A percentile compares a stretch with the other conserved stretches of the same genome.
Conservation (phyloP, 805 yeast genomes). For the Pichia eremophila region DNA sequence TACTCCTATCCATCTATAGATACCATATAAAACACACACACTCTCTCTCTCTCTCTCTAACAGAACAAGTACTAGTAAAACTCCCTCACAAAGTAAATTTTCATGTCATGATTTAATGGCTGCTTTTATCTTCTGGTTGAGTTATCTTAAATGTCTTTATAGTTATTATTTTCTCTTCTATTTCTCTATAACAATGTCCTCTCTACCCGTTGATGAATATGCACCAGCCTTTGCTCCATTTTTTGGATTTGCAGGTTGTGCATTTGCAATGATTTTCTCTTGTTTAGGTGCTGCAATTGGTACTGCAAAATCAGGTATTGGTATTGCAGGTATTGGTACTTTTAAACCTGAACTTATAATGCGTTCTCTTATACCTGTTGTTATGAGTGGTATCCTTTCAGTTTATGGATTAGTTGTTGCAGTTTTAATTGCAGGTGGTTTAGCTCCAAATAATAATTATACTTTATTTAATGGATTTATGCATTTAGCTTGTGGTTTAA, state of each 20-base stretch:
- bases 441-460: constrained; percentile 70
- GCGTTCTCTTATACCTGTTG: constrained; percentile 94
- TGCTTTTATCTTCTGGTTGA: too few relatives aligned
- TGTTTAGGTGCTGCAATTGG: constrained; percentile 99
- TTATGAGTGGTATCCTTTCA: constrained; percentile 94
- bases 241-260: constrained; percentile 96
- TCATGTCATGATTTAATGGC: too few relatives aligned
- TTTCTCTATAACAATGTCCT: background rate
- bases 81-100: too few relatives aligned
- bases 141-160: too few relatives aligned
- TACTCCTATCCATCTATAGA: too few relatives aligned
- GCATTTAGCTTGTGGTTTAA: constrained; percentile 93
- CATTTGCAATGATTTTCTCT: constrained; percentile 81
- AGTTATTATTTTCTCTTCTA: too few relatives aligned
- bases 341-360: constrained; percentile 94
- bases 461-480: constrained; percentile 92
- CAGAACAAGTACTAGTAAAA: too few relatives aligned
- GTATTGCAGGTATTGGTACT: constrained; percentile 96
- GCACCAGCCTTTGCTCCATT: constrained; percentile 94
- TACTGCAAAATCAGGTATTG: constrained; percentile 96
- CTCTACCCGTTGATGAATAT: constrained; percentile 7
- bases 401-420: constrained; percentile 96
- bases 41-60: too few relatives aligned
- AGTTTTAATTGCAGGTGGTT: constrained; percentile 86
- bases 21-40: too few relatives aligned